A percentile compares a stretch with the other conserved stretches of the same genome.
These are phyloP conservation scores for Colletotrichum limetticola DNA, from an alignment of 2,329 filamentous ascomycete species.

Conservation along the genomic window DNA sequence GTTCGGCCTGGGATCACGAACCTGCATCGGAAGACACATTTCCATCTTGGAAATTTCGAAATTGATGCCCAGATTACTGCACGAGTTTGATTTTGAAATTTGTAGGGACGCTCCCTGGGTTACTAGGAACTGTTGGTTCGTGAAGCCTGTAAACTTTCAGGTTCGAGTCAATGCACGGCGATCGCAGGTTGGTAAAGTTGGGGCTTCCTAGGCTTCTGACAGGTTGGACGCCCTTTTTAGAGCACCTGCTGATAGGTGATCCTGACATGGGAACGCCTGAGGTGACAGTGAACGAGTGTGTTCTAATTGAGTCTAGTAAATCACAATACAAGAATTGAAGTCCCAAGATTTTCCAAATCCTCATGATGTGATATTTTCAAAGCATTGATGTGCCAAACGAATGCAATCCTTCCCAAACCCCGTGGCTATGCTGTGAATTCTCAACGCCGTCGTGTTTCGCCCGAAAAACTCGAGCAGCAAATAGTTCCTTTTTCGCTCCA, in stretches of 20 bases:
- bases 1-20: slow-evolving; percentile 63
- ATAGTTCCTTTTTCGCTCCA: neutral
- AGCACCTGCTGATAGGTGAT: neutral
- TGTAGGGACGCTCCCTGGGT: neutral
- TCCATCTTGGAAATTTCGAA: slow-evolving; percentile 57
- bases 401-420: neutral
- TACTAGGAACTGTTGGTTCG: neutral
- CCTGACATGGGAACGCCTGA: neutral
- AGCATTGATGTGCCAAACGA: neutral
- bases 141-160: neutral
- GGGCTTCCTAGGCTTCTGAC: neutral
- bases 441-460: neutral
- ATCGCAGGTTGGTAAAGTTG: neutral
- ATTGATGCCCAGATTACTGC: slow-evolving; percentile 50
- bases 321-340: neutral
- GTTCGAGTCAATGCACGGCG: neutral
- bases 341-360: neutral
- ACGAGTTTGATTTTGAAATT: slow-evolving; percentile 46
- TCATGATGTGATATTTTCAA: neutral
- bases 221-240: neutral
- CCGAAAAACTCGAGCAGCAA: neutral
- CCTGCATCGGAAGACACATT: slow-evolving; percentile 54
- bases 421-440: neutral
- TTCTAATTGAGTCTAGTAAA: neutral
- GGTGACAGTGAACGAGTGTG: neutral